Evolutionary conservation across 768 basidiomycete genomes (phyloP), one percentile per base, ranked within the genome.

Genomic region (Chalciporus piperatus): DNA sequence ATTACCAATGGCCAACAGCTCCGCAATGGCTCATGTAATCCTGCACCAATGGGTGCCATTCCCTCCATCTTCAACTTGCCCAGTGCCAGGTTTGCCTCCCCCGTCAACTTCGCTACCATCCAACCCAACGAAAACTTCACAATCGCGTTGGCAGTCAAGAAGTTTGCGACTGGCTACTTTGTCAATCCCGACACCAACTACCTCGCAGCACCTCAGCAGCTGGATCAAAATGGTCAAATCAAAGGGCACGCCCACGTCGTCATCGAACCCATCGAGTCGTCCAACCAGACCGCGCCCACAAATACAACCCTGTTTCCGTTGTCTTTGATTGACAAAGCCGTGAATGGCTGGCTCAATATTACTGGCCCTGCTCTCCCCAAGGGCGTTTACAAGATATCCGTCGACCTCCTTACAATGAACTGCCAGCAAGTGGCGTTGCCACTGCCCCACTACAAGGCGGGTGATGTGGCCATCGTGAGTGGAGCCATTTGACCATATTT

Each of bases 241-340:
- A 62, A 77, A 50, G 87, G 85, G 11, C 83, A 86, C 69, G 72
- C 74, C 16, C 86, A 89, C 59, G 66, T 86, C 59, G 82, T 83
- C 39, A 71, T 87, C 48, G 77, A 87, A 66, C 50, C 65, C 46
- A 69, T 89, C 50, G 53, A 61, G 14, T 71, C 76, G 12, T 66
- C 85, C 48, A 68, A 68, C 33, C 73, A 79, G 56, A 80, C 82
- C 12, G 70, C 64, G 1, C 73, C 79, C 1, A 74, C 72, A 13
- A 66, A 85, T 64, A 76, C 81, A 14, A 71, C 59, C 23, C 64
- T 70, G 27, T 86, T 86, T 50, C 76, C 76, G 11, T 85, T 80
- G 62, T 75, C 74, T 35, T 52, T 85, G 58, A 83, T 80, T 61
- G 59, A 52, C 10, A 59, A 56, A 51, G 71, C 72, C 1, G n/a